phyloP scores from a whole-genome alignment of 2,329 filamentous ascomycete genomes.

The Botrytis galanthina region DNA sequence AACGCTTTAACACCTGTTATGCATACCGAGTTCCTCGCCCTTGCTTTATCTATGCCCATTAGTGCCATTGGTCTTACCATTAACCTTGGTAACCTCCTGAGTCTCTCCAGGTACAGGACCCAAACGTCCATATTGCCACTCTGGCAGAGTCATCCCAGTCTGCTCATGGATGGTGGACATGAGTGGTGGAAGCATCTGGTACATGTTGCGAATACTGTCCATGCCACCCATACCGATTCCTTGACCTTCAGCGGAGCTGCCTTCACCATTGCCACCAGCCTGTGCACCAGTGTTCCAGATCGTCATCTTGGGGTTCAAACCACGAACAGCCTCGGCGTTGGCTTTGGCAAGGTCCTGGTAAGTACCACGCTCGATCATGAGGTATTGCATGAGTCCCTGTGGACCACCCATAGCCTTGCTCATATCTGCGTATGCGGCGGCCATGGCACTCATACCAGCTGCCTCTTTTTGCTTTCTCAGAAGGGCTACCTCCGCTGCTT shows the following conservation, averaged over 20 bases:
- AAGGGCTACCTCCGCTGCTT: slow-evolving; percentile 59
- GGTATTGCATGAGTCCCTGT: slow-evolving; percentile 73
- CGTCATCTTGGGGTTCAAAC: slow-evolving; percentile 83
- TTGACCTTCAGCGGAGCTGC: slow-evolving; percentile 31
- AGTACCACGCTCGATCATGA: slow-evolving; percentile 83
- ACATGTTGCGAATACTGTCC: slow-evolving; percentile 69
- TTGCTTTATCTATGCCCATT: background rate
- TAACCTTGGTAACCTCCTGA: slow-evolving; percentile 23
- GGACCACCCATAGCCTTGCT: slow-evolving; percentile 73
- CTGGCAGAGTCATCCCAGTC: slow-evolving; percentile 76
- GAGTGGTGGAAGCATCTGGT: slow-evolving; percentile 79
- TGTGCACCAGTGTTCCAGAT: slow-evolving; percentile 78
- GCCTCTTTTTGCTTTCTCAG: slow-evolving; percentile 68
- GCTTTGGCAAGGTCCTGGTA: slow-evolving; percentile 75
- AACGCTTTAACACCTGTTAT: background rate
- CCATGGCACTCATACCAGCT: slow-evolving; percentile 73
- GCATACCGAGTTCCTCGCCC: background rate
- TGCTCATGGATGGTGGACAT: slow-evolving; percentile 86
- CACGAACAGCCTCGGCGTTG: slow-evolving; percentile 72
- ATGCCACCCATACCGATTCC: slow-evolving; percentile 52
- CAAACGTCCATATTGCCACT: slow-evolving; percentile 65
- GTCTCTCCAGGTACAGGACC: slow-evolving; percentile 34
- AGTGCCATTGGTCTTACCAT: slow-evolving; percentile 22
- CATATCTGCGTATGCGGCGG: slow-evolving; percentile 74
- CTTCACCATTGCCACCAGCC: slow-evolving; percentile 35